Base-by-base conservation (phyloP, 2,329 filamentous ascomycete species). In the Aspergillus chevalieri region DNA sequence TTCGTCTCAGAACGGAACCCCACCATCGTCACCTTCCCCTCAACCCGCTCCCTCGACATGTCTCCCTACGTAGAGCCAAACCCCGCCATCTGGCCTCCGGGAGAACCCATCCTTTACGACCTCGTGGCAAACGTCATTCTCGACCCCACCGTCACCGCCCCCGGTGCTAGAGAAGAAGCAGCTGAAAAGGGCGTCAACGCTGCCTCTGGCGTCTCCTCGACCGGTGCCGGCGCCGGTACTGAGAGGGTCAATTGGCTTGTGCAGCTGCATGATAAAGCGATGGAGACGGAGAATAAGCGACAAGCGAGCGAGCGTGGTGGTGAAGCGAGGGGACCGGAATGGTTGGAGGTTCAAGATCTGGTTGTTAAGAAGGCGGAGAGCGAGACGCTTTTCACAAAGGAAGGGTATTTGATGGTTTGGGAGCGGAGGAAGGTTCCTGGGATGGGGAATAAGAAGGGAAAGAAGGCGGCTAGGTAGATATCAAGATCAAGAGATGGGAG, bases 351-450 rank as follows among this genome's bases (percentile, higher is more conserved):
- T 49, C 93, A 98, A 74, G 93, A 98, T 73, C 67, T 98, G 57
- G 96, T 86, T 66, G 92, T 98, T 6, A 88, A 96, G 65, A 85
- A 85, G 69, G 87, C 93, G 17, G 86, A 92, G 70, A 87, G 82
- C 55, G 92, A 98, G 75, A 80, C 95, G 60, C 68, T 98, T 57
- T 95, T 95, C 64, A 86, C 94, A 0, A 89, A 92, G 47, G 93
- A 98, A 78, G 87, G 87, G 49, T 97, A 97, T 75, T 72, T 97
- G 51, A 94, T 97, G 80, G 83, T 98, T 42, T 97, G 93, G 93
- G 93, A 97, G 75, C 79, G 87, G 68, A 81, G 90, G 70, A 85
- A 81, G 64, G 52, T 59, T 5, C 64, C 65, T 28, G 64, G 65
- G 2, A 59, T 53, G 43, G 53, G 54, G 19, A 72, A 70, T 50